Evolutionary conservation across 176 grass and related monocot genomes (phyloP).

Genomic region (Calamus simplicifolius): DNA sequence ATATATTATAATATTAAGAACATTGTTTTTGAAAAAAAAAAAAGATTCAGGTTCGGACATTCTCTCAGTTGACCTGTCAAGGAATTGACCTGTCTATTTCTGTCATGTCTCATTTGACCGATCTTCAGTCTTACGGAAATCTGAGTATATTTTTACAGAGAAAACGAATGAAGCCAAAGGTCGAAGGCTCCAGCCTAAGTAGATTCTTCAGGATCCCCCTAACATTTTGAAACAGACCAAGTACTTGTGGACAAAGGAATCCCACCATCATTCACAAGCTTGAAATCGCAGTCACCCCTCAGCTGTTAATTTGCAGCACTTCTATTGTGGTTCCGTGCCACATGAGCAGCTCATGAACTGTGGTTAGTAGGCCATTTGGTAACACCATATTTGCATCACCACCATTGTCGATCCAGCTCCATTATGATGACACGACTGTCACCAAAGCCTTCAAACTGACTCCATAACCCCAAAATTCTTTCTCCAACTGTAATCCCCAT

Average conservation of each 20-base stretch:
- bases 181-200: slow-evolving; percentile 26
- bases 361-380: slow-evolving; percentile 63
- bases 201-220: slow-evolving; percentile 36
- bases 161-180: background rate
- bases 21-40: too few relatives aligned
- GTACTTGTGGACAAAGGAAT: slow-evolving; percentile 23
- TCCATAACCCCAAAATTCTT: slow-evolving; percentile 61
- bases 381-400: slow-evolving; percentile 56
- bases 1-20: too few relatives aligned
- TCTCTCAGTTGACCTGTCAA: too few relatives aligned
- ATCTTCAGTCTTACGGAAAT: too few relatives aligned
- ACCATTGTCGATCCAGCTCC: slow-evolving; percentile 47
- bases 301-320: slow-evolving; percentile 56
- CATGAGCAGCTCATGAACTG: slow-evolving; percentile 68
- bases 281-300: slow-evolving; percentile 46
- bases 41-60: too few relatives aligned
- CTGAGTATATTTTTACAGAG: background rate
- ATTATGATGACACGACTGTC: too few relatives aligned
- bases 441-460: slow-evolving; percentile 57
- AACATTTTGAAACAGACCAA: slow-evolving; percentile 52
- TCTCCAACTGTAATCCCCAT: slow-evolving; percentile 54
- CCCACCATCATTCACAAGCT: background rate
- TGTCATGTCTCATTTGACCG: too few relatives aligned
- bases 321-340: slow-evolving; percentile 62
- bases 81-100: too few relatives aligned